Base-by-base conservation (phyloP, 495 filamentous ascomycete genomes). In the Lineolata rhizophorae region DNA sequence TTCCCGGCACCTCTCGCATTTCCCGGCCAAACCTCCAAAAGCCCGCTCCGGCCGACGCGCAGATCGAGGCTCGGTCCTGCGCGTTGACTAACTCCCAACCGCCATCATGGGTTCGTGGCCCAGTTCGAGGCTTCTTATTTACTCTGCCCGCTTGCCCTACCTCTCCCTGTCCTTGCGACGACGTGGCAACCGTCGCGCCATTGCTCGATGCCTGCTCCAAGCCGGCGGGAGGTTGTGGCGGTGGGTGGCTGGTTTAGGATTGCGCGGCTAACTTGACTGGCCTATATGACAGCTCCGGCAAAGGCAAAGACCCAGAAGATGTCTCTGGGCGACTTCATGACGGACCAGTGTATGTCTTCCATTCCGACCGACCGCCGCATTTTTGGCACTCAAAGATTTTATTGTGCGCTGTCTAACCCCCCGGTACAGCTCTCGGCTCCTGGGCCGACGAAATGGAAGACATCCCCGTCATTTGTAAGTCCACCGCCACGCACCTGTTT, bases 391-490 rank as follows among this genome's bases (percentile, higher is more conserved):
- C 26, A 32, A 31, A 31, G 29, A 42, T 31, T 34, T 29, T 20
- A 30, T 20, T 18, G 37, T 28, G 29, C 39, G 41, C 19, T 31
- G 28, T 38, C 46, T 45, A 53, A 59, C 63, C 50, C 64, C 44
- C 27, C 34, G 11, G 37, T 41, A 37, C 48, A 92, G 83, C 72
- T 43, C 67, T 80, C 41, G 81, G 81, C 48, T 93, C 87, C 37
- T 97, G 87, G 87, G 87, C 87, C 41, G 87, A 95, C 60, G 87
- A 97, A 48, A 90, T 95, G 64, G 87, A 95, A 50, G 78, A 87
- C 42, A 64, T 65, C 57, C 69, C 72, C 34, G 56, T 76, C 38
- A 59, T 64, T 52, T 58, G 79, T 84, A 72, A 60, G 51, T 68
- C 58, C 37, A 13, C 12, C 21, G 6, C 8, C 36, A 38, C 14